Percentiles rank a stretch among this genome's conserved stretches.
phyloP scores from a whole-genome alignment of 495 filamentous ascomycete genomes.

The Aspergillus conjunctus region DNA sequence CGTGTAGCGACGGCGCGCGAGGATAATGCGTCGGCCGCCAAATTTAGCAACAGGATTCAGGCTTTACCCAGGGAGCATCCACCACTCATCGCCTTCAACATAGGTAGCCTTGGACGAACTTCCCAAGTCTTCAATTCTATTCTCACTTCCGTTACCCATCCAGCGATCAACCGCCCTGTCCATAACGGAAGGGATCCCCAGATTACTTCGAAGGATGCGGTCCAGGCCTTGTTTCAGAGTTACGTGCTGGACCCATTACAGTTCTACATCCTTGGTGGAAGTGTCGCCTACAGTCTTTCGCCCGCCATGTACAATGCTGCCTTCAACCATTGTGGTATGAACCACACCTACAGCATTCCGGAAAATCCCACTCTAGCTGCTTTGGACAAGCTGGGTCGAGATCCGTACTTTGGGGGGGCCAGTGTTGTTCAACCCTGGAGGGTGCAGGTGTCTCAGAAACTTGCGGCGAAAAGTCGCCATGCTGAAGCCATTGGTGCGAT shows the following conservation, averaged over 20 bases:
- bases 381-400: constrained; percentile 62
- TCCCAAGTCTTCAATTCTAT: constrained; percentile 69
- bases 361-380: constrained; percentile 64
- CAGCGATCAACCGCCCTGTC: constrained; percentile 50
- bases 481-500: constrained; percentile 80
- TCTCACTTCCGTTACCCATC: constrained; percentile 69
- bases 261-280: constrained; percentile 75
- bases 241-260: constrained; percentile 66
- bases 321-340: constrained; percentile 69
- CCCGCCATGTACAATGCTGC: constrained; percentile 82
- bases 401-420: constrained; percentile 71
- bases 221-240: constrained; percentile 55
- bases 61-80: constrained; percentile 43
- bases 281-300: constrained; percentile 72
- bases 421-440: constrained; percentile 77
- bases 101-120: constrained; percentile 65
- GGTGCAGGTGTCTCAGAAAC: constrained; percentile 66
- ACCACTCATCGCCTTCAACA: constrained; percentile 71
- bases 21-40: constrained; percentile 58
- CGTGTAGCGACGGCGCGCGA: constrained; percentile 61
- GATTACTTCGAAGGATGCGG: constrained; percentile 60
- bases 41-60: constrained; percentile 54
- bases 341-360: constrained; percentile 68
- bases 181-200: constrained; percentile 41
- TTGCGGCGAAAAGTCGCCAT: constrained; percentile 71